Base-by-base conservation (phyloP, 2,329 filamentous ascomycete genomes). In the Davidsoniella neocaledoniae region DNA sequence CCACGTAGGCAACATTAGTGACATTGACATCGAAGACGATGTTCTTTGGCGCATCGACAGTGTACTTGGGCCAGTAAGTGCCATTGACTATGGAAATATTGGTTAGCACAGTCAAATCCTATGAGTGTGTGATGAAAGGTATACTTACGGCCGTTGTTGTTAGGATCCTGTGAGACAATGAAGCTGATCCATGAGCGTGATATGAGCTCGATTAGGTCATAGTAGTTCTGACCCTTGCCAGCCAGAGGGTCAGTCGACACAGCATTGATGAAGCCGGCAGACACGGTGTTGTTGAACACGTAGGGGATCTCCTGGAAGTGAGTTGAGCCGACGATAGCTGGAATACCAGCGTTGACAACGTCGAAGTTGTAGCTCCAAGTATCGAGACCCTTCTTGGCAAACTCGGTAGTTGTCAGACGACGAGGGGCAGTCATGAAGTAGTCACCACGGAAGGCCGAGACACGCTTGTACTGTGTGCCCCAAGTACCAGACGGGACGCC, bases 321-420 rank as follows among this genome's bases (percentile, higher is more conserved):
- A 2, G 56, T 54, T 6, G 56, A 58, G 21, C 60, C 60, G 2
- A 57, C 37, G 12, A 48, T 43, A 4, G 41, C 51, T 46, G 5
- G 46, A 37, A 42, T 42, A 29, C 61, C 7, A 2, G 63, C 63
- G 29, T 62, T 61, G 7, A 62, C 57, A 7, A 69, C 66, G 51
- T 72, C 63, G 55, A 71, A 72, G 37, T 66, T 62, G 60, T 72
- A 73, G 47, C 70, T 73, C 64, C 77, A 81, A 6, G 73, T 72
- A 17, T 70, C 64, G 2, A 74, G 57, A 12, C 64, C 62, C 26
- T 65, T 60, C 8, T 62, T 62, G 10, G 72, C 64, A 69, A 72
- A 77, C 1, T 64, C 64, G 56, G 76, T 63, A 51, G 70, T 72
- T 2, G 72, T 67, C 25, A 68, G 64, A 2, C 77, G 68, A 4